Conservation (phyloP, 768 basidiomycete genomes). For the Sistotremastrum niveocremeum region DNA sequence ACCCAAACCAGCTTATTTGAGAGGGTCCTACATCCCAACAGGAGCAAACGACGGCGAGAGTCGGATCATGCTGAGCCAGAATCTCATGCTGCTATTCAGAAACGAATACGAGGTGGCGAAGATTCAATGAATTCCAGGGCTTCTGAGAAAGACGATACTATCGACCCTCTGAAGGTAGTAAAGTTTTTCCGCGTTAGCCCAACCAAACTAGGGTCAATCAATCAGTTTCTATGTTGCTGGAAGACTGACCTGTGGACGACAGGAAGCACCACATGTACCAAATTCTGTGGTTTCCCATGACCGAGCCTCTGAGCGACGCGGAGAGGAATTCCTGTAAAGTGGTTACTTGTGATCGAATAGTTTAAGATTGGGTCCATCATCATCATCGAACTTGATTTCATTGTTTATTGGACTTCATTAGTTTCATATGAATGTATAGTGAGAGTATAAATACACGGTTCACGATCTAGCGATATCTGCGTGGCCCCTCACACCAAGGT, state of each 20-base stretch:
- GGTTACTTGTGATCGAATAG: slow-evolving; percentile 30
- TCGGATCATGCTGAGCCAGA: too few species aligned
- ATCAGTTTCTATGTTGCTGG: slow-evolving; percentile 7
- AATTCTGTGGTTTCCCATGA: slow-evolving; percentile 71
- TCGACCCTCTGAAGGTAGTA: slow-evolving; percentile 24
- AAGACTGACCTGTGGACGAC: slow-evolving; percentile 7
- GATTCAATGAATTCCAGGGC: not conserved
- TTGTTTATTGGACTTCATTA: not conserved
- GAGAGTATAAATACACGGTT: too few species aligned
- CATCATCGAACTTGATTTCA: too few species aligned
- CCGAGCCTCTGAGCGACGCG: slow-evolving; percentile 38
- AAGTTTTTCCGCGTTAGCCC: slow-evolving; percentile 37
- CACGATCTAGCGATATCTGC: too few species aligned
- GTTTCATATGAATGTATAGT: too few species aligned
- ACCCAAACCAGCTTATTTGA: slow-evolving; percentile 9
- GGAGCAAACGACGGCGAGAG: slow-evolving; percentile 2
- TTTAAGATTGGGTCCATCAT: too few species aligned
- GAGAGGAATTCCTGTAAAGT: slow-evolving; percentile 37
- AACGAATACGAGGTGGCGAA: not conserved
- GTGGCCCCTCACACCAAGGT: not conserved
- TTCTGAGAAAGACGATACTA: not conserved
- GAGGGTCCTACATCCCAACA: slow-evolving; percentile 1
- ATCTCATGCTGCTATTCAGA: too few species aligned
- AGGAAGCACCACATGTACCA: slow-evolving; percentile 57
- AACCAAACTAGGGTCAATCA: slow-evolving; percentile 25